phyloP scores from a whole-genome alignment of 1,284 basidiomycete genomes.

The Apiotrichum brassicae region DNA sequence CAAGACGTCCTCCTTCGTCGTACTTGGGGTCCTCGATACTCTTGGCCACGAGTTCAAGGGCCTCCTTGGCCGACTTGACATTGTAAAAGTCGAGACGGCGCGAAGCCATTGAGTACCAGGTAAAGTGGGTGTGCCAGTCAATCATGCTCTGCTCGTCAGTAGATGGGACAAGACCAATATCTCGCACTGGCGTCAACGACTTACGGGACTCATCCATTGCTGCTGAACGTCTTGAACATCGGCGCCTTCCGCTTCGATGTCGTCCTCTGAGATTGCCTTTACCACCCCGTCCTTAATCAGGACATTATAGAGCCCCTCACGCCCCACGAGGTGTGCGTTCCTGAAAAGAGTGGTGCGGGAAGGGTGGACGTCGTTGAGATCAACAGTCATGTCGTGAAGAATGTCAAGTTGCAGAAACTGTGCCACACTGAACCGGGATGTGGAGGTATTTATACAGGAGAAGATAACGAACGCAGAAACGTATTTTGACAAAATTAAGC shows the following conservation, averaged over 20 bases:
- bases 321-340: constrained; percentile 24
- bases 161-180: too few species aligned
- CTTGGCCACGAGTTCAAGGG: constrained; percentile 13
- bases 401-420: too few species aligned
- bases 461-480: too few species aligned
- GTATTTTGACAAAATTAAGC: too few species aligned
- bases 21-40: constrained; percentile 6
- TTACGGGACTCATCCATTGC: constrained; percentile 11
- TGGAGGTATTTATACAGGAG: too few species aligned
- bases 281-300: constrained; percentile 16
- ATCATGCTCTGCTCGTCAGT: constrained; percentile 15
- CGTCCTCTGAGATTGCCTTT: constrained; percentile 2
- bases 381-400: background rate
- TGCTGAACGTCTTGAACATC: constrained; percentile 7
- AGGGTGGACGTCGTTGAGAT: background rate
- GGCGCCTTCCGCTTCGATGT: background rate
- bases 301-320: constrained; percentile 13
- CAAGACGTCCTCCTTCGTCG: constrained; percentile 13
- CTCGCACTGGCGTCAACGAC: background rate
- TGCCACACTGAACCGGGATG: too few species aligned
- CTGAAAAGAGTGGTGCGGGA: constrained; percentile 7
- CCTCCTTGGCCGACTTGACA: constrained; percentile 20
- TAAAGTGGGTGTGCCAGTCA: constrained; percentile 30
- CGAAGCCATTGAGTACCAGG: constrained; percentile 19
- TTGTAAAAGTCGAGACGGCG: constrained; percentile 21